A percentile compares a stretch with the other conserved stretches of the same genome.
These are phyloP conservation scores for button mushroom (Agaricus bisporus) DNA, from an alignment of 768 basidiomycete genomes.

Conservation along the genomic window DNA sequence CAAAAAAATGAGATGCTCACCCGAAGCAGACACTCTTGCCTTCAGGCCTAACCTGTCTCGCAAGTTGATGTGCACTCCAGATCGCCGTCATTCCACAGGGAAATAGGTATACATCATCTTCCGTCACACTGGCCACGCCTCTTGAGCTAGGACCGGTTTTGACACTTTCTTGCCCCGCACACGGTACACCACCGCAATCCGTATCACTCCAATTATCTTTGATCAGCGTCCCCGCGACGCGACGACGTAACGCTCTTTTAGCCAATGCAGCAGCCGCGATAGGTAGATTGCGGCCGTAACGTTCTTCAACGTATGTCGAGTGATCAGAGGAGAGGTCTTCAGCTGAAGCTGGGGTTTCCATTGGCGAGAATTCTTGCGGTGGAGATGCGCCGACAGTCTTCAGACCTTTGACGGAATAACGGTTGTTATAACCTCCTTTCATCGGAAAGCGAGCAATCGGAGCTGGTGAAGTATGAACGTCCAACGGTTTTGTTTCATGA, in stretches of 20 bases:
- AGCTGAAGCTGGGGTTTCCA: neutral
- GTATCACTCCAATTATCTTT: conserved; percentile 42
- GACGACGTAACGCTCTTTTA: conserved; percentile 79
- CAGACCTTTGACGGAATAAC: conserved; percentile 43
- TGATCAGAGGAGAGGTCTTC: conserved; percentile 62
- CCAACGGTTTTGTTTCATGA: conserved; percentile 26
- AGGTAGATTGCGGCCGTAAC: conserved; percentile 89
- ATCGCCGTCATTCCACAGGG: conserved; percentile 93
- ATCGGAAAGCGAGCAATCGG: conserved; percentile 24
- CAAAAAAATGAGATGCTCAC: conserved; percentile 36
- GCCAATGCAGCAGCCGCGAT: conserved; percentile 66
- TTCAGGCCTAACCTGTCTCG: conserved; percentile 40
- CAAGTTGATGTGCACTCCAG: conserved; percentile 82
- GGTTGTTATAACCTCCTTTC: conserved; percentile 44
- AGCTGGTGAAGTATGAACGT: conserved; percentile 20
- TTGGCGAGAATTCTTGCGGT: conserved; percentile 5
- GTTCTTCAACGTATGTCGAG: conserved; percentile 80
- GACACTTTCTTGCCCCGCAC: conserved; percentile 39
- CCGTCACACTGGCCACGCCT: conserved; percentile 63
- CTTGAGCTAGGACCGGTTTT: conserved; percentile 58
- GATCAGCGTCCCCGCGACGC: conserved; percentile 83
- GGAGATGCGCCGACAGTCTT: conserved; percentile 10
- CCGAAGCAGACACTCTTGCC: conserved; percentile 94
- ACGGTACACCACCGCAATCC: conserved; percentile 26
- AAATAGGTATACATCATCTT: conserved; percentile 86